Evolutionary conservation across 2,329 filamentous ascomycete genomes (phyloP).

Genomic region (Aureobasidium sp.): DNA sequence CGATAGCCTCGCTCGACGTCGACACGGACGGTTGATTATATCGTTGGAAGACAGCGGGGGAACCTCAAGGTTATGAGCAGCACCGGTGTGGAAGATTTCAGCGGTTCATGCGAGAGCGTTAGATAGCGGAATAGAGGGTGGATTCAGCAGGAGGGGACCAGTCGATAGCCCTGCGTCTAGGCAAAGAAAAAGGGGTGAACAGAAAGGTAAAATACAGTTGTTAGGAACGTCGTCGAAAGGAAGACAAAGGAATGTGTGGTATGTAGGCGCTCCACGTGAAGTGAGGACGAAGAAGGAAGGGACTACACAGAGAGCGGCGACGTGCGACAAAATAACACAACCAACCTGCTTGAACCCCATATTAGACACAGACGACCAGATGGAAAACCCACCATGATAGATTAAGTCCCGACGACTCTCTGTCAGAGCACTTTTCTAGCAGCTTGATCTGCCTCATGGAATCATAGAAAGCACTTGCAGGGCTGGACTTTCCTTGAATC

Average conservation of each 20-base stretch:
- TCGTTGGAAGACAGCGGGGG: background rate
- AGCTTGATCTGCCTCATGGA: conserved; percentile 4
- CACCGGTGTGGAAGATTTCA: conserved; percentile 2
- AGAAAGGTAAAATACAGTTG: background rate
- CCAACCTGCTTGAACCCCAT: background rate
- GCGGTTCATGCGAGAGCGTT: conserved; percentile 10
- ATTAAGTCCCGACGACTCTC: background rate
- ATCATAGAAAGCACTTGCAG: background rate
- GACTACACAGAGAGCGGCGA: background rate
- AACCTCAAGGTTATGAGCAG: conserved; percentile 7
- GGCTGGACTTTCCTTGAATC: background rate
- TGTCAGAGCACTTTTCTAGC: conserved; percentile 3
- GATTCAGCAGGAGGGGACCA: background rate
- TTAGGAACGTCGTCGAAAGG: background rate
- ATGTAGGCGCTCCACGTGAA: background rate
- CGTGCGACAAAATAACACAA: background rate
- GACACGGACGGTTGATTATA: background rate
- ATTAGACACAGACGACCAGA: background rate
- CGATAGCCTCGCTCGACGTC: background rate
- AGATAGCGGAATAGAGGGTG: background rate
- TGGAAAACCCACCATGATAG: background rate
- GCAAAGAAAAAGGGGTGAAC: conserved; percentile 2
- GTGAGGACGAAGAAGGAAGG: background rate
- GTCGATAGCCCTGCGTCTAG: background rate
- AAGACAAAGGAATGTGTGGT: conserved; percentile 9